Conservation (phyloP, 169 alveolate genomes). For the Plasmodium adleri region DNA sequence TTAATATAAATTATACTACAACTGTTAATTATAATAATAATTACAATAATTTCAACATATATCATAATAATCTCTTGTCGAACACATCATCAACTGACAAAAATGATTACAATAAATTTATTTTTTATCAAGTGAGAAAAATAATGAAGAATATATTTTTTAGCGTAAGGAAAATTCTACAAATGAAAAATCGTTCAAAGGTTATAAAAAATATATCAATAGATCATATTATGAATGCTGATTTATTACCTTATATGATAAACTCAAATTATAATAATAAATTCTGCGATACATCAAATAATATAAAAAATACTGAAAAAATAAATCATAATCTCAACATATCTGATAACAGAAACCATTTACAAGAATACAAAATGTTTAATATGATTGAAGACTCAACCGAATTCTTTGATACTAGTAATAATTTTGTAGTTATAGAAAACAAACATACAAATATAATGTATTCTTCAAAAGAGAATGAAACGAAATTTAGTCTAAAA, state of each 20-base stretch:
- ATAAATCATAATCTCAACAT: too few relatives aligned
- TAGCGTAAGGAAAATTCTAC: constrained; percentile 28
- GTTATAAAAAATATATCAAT: constrained; percentile 27
- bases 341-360: too few relatives aligned
- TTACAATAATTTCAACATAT: neutral
- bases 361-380: too few relatives aligned
- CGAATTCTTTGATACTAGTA: too few relatives aligned
- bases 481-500: too few relatives aligned
- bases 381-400: too few relatives aligned
- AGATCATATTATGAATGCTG: constrained; percentile 16
- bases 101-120: constrained; percentile 15
- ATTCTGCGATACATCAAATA: too few relatives aligned
- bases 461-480: too few relatives aligned
- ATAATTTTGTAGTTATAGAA: too few relatives aligned
- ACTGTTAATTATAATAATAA: neutral
- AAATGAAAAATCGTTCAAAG: constrained; percentile 26
- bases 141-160: constrained; percentile 54
- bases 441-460: too few relatives aligned
- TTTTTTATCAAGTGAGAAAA: constrained; percentile 35
- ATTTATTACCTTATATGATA: constrained; percentile 1
- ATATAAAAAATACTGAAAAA: too few relatives aligned
- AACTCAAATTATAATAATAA: too few relatives aligned
- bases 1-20: neutral
- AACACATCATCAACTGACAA: neutral
- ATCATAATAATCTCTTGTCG: neutral